Conservation (phyloP, 176 grass and related monocot genomes). For the Saccharum officinarum region DNA sequence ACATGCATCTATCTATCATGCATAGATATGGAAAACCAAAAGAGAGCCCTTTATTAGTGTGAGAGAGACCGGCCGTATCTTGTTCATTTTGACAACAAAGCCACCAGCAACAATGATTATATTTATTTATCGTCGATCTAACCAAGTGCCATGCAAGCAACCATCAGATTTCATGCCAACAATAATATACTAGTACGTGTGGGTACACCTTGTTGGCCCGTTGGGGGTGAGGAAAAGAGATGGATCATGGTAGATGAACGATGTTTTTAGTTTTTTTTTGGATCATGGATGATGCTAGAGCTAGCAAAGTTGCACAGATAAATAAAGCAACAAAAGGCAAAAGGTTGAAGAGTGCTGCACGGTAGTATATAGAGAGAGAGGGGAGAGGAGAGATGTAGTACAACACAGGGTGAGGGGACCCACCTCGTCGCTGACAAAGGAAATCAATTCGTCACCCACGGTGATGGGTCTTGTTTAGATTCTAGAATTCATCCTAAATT, state of each 20-base stretch:
- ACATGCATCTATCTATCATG: not conserved
- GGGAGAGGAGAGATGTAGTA: not conserved
- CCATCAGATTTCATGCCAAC: not conserved
- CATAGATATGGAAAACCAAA: not conserved
- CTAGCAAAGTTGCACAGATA: not conserved
- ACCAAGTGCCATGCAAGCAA: not conserved
- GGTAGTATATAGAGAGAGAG: not conserved
- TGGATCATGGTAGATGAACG: not conserved
- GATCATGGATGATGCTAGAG: not conserved
- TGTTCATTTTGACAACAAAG: not conserved
- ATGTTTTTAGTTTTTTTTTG: not conserved
- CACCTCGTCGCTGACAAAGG: conserved; percentile 26
- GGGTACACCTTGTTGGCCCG: not conserved
- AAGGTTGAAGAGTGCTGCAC: not conserved
- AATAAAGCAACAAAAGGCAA: conserved; percentile 15
- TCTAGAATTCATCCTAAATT: too few relatives aligned
- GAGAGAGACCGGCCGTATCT: not conserved
- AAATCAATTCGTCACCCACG: conserved; percentile 30
- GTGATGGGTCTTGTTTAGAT: too few relatives aligned
- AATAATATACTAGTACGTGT: not conserved
- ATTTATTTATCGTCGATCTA: not conserved
- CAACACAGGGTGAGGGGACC: not conserved
- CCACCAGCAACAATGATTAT: not conserved
- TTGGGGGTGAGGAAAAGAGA: not conserved
- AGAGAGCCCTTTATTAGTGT: not conserved